phyloP scores from a whole-genome alignment of 148 eudicot genomes.

The Linanthus parryae region DNA sequence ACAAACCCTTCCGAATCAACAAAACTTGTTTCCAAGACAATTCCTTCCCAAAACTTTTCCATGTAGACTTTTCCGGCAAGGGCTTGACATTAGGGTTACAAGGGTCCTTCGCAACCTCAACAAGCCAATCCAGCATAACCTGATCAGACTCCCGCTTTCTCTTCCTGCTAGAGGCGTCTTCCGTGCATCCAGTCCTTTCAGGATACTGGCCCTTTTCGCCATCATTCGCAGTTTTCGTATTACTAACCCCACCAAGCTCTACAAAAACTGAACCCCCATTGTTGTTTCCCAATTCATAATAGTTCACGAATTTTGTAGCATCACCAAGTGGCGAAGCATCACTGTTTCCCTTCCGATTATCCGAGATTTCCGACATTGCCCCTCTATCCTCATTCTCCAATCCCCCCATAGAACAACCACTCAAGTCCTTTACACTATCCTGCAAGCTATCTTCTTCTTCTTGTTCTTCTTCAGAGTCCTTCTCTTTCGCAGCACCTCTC shows the following conservation, averaged over 20 bases:
- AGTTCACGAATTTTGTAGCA: too few relatives aligned
- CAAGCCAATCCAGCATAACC: conserved; percentile 52
- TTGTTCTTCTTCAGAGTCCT: conserved; percentile 15
- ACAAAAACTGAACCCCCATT: conserved; percentile 5
- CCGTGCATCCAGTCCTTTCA: too few relatives aligned
- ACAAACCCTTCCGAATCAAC: conserved; percentile 47
- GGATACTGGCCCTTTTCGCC: too few relatives aligned
- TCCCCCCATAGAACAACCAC: conserved; percentile 31
- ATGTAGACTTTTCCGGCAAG: conserved; percentile 52
- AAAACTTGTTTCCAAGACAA: conserved; percentile 64
- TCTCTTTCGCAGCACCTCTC: conserved; percentile 14
- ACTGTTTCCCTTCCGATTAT: conserved; percentile 28
- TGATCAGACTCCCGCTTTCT: conserved; percentile 35
- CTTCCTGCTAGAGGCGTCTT: conserved; percentile 27
- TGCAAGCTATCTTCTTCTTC: too few relatives aligned
- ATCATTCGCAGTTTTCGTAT: conserved; percentile 15
- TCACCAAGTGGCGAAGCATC: too few relatives aligned
- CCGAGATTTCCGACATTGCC: conserved; percentile 19
- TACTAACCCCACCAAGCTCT: conserved; percentile 8
- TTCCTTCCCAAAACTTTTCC: conserved; percentile 51
- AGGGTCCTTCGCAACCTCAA: conserved; percentile 61
- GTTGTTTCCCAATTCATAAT: not conserved
- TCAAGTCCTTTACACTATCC: conserved; percentile 5
- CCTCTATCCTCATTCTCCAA: conserved; percentile 30
- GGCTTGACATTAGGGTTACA: conserved; percentile 43